Conservation (phyloP, 108 stramenopile species). For the Schizochytrium sp. region DNA sequence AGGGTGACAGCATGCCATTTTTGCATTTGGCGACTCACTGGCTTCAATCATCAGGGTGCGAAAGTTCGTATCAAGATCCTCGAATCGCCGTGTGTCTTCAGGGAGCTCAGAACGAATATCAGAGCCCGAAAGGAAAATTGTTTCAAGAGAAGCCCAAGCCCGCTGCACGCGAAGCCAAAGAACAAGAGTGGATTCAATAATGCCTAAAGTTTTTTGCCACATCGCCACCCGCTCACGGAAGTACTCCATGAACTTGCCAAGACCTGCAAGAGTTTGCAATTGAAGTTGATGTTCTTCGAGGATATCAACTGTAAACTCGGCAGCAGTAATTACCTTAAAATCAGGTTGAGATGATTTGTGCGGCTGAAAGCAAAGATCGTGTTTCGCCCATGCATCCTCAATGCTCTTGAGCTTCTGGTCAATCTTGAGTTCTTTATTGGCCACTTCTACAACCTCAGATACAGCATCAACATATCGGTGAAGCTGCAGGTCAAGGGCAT, state of each 20-base stretch:
- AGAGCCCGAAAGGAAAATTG: constrained; percentile 69
- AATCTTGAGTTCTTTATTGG: constrained; percentile 70
- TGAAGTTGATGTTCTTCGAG: constrained; percentile 72
- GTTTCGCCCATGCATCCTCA: constrained; percentile 65
- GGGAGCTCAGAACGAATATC: constrained; percentile 74
- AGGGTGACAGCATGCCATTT: constrained; percentile 62
- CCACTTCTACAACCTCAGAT: constrained; percentile 69
- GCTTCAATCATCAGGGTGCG: constrained; percentile 67
- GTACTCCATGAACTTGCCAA: constrained; percentile 70
- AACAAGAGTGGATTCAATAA: constrained; percentile 65
- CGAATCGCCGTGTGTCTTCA: constrained; percentile 72
- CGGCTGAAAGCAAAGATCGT: constrained; percentile 37
- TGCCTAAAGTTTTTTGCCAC: constrained; percentile 68
- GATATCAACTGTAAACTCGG: constrained; percentile 69
- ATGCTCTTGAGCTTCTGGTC: constrained; percentile 67
- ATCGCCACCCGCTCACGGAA: constrained; percentile 65
- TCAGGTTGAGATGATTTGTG: constrained; percentile 67
- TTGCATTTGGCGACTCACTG: neutral
- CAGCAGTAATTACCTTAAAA: constrained; percentile 62
- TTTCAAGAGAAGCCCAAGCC: constrained; percentile 69
- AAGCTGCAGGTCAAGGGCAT: constrained; percentile 65
- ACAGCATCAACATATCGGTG: constrained; percentile 67
- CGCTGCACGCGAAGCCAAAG: constrained; percentile 66
- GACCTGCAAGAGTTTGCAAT: constrained; percentile 68
- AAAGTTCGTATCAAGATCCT: constrained; percentile 68